phyloP scores from a whole-genome alignment of 2,329 filamentous ascomycete species.

The Cadophora luteo-olivacea region DNA sequence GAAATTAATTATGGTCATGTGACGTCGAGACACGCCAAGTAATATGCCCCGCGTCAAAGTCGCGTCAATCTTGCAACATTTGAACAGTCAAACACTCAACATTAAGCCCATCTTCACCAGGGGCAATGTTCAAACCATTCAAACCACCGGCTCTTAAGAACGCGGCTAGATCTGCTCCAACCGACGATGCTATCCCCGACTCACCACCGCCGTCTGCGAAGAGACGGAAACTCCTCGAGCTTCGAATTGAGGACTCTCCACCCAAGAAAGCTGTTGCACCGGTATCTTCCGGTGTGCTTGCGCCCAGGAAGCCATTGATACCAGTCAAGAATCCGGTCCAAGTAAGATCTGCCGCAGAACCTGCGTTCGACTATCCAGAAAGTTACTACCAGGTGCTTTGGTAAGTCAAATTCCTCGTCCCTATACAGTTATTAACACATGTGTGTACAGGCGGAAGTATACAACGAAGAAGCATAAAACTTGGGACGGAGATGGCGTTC shows the following conservation, averaged over 20 bases:
- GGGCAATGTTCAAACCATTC: constrained; percentile 45
- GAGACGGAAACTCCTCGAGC: constrained; percentile 39
- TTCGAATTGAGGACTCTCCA: constrained; percentile 38
- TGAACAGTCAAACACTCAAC: not conserved
- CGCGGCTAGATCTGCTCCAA: constrained; percentile 25
- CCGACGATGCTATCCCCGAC: constrained; percentile 22
- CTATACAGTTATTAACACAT: constrained; percentile 19
- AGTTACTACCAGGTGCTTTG: constrained; percentile 46
- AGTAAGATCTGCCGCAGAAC: constrained; percentile 22
- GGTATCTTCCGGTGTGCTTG: constrained; percentile 35
- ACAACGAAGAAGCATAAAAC: constrained; percentile 78
- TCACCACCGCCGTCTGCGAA: constrained; percentile 36
- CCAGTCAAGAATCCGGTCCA: constrained; percentile 38
- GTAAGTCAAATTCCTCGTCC: constrained; percentile 29
- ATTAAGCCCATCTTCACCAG: not conserved
- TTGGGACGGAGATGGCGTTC: constrained; percentile 76
- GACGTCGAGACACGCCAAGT: constrained; percentile 7
- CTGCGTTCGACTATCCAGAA: constrained; percentile 29
- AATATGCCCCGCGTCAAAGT: constrained; percentile 9
- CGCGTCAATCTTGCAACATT: not conserved
- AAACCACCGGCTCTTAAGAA: constrained; percentile 42
- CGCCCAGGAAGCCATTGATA: constrained; percentile 43
- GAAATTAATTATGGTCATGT: not conserved
- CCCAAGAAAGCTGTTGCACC: constrained; percentile 24
- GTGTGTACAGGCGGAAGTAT: constrained; percentile 63